These are phyloP conservation scores for Lactarius quietus DNA, from an alignment of 768 basidiomycete species.

Conservation along the genomic window DNA sequence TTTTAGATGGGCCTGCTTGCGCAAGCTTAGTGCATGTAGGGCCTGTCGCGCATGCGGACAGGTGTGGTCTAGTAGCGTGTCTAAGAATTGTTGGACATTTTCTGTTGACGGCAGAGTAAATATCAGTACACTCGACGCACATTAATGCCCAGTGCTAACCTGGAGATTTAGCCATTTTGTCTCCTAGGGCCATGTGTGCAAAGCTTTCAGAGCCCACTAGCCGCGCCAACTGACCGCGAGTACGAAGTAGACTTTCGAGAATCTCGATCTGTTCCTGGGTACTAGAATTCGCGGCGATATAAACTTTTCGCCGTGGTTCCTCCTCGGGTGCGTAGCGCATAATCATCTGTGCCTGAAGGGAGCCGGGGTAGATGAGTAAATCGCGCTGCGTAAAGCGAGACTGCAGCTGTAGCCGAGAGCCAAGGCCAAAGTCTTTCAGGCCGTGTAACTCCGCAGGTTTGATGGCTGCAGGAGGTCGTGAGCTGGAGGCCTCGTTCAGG, in stretches of 20 bases:
- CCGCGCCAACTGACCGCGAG: slow-evolving; percentile 77
- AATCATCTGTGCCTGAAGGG: slow-evolving; percentile 90
- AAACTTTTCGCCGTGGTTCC: slow-evolving; percentile 76
- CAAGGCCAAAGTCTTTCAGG: slow-evolving; percentile 74
- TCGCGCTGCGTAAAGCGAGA: slow-evolving; percentile 73
- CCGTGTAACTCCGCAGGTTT: slow-evolving; percentile 67
- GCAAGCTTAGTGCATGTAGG: slow-evolving; percentile 57
- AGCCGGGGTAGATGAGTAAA: slow-evolving; percentile 78
- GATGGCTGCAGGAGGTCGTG: slow-evolving; percentile 64
- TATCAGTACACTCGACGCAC: slow-evolving; percentile 6
- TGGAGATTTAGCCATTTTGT: slow-evolving; percentile 97
- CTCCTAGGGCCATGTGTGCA: slow-evolving; percentile 80
- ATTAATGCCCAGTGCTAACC: slow-evolving; percentile 43
- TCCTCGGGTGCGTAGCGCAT: slow-evolving; percentile 85
- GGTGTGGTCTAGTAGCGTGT: slow-evolving; percentile 76
- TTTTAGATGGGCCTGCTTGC: slow-evolving; percentile 72
- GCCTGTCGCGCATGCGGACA: slow-evolving; percentile 73
- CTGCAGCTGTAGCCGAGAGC: slow-evolving; percentile 66
- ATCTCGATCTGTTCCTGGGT: slow-evolving; percentile 68
- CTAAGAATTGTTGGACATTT: slow-evolving; percentile 84
- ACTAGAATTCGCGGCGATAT: slow-evolving; percentile 78
- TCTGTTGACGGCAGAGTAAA: slow-evolving; percentile 39
- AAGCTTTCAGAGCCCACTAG: slow-evolving; percentile 84
- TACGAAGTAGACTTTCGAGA: slow-evolving; percentile 70
- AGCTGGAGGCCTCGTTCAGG: slow-evolving; percentile 58